phyloP scores from a whole-genome alignment of 2,329 filamentous ascomycete genomes.

The Penicillium aurantiogriseum region DNA sequence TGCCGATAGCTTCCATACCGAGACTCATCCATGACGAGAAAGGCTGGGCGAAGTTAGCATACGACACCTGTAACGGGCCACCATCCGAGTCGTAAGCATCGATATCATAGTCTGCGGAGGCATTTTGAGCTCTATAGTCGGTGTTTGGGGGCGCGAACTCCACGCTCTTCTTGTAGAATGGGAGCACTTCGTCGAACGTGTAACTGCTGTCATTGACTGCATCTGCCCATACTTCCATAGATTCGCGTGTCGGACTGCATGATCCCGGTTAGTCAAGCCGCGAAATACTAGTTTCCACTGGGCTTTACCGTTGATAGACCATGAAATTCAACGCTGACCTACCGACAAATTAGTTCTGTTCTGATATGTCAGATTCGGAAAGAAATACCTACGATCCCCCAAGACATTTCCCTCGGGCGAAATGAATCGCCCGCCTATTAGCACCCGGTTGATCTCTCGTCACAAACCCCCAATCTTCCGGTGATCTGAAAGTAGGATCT shows the following conservation, averaged over 20 bases:
- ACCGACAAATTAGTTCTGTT: not conserved
- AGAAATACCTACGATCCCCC: constrained; percentile 26
- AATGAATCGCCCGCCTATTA: constrained; percentile 26
- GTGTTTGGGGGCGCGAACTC: constrained; percentile 29
- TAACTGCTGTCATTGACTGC: constrained; percentile 31
- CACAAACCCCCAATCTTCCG: constrained; percentile 29
- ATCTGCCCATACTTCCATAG: constrained; percentile 29
- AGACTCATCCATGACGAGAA: constrained; percentile 42
- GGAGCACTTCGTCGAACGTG: constrained; percentile 25
- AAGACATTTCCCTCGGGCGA: constrained; percentile 30
- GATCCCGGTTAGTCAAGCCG: not conserved
- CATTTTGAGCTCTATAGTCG: constrained; percentile 23
- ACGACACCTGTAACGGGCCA: constrained; percentile 45
- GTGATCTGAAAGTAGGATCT: constrained; percentile 17
- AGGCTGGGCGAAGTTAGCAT: constrained; percentile 41
- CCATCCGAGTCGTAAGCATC: constrained; percentile 28
- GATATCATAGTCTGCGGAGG: constrained; percentile 22
- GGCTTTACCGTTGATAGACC: constrained; percentile 29
- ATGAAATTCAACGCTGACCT: constrained; percentile 32
- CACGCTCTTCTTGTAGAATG: constrained; percentile 29
- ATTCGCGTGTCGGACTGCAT: constrained; percentile 19
- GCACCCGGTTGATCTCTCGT: constrained; percentile 21
- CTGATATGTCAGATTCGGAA: not conserved
- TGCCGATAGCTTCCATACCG: constrained; percentile 44
- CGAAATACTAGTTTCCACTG: no score